Evolutionary conservation across 495 filamentous ascomycete genomes (phyloP).

Genomic region (Penicillium crystallinum): DNA sequence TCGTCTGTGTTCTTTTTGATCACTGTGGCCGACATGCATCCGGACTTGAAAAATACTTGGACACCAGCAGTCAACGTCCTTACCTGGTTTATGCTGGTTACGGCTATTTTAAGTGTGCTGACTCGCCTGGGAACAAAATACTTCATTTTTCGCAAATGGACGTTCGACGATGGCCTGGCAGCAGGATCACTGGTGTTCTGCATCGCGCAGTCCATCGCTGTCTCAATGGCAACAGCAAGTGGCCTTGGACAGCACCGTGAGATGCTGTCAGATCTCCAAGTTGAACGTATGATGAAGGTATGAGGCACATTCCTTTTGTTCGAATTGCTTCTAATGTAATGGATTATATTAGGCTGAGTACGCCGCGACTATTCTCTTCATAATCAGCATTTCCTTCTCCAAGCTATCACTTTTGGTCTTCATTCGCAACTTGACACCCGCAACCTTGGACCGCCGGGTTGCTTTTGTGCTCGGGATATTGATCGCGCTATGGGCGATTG

Average conservation of each 20-base stretch:
- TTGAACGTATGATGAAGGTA: constrained; percentile 10
- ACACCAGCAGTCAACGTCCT: constrained; percentile 15
- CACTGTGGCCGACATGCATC: background rate
- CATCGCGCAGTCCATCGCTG: constrained; percentile 22
- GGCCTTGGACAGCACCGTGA: constrained; percentile 20
- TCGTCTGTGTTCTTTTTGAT: background rate
- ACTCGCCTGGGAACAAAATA: constrained; percentile 15
- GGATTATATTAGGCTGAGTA: constrained; percentile 25
- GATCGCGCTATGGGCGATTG: constrained; percentile 28
- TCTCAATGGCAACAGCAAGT: constrained; percentile 18
- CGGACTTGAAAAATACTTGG: constrained; percentile 15
- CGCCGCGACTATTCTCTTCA: constrained; percentile 26
- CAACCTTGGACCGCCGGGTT: constrained; percentile 17
- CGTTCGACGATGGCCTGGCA: constrained; percentile 13
- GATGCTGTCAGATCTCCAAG: constrained; percentile 4
- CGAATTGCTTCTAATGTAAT: background rate
- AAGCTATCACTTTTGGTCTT: constrained; percentile 33
- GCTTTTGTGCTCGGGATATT: constrained; percentile 19
- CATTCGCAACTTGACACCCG: constrained; percentile 20
- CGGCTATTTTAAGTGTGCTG: constrained; percentile 13
- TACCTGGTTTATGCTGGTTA: constrained; percentile 17
- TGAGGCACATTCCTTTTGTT: background rate
- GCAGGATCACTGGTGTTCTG: constrained; percentile 32
- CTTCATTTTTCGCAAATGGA: constrained; percentile 14
- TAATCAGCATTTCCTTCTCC: constrained; percentile 24